Base-by-base conservation (phyloP, 345 rosid species). In the Camelina sativa region DNA sequence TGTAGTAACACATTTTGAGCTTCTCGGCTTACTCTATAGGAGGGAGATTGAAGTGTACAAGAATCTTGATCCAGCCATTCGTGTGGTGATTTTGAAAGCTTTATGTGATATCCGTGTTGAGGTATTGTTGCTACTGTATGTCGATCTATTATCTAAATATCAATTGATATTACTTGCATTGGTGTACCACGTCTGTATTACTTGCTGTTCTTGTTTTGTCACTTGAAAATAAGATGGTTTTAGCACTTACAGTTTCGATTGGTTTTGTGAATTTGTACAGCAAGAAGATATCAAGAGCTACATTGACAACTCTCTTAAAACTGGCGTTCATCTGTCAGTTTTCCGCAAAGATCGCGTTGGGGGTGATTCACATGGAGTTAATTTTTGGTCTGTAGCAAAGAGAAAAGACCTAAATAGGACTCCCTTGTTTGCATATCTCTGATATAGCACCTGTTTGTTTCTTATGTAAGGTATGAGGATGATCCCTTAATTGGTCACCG, bases 21-120 rank as follows among this genome's bases (percentile, higher is more conserved):
- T 74, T 41, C 57, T 55, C 41, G 62, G 59, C 32, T 77, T 69
- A 53, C 71, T 75, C 62, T 32, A 63, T 75, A 96, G 98, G 86
- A 75, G 77, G 79, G 99, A 96, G 86, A 65, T 84, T 82, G 97
- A 91, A 78, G 73, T 43, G 38, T 96, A 96, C 82, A 96, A 84
- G 77, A 76, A 87, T 48, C 97, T 96, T 80, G 97, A 96, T 81
- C 97, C 99, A 67, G 87, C 90, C 69, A 84, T 89, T 62, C 98
- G 99, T 62, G 95, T 92, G 80, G 89, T 91, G 85, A 96, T 96
- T 71, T 79, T 96, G 85, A 96, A 91, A 86, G 99, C 98, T 9
- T 72, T 96, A 19, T 96, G 98, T 66, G 99, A 96, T 83, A 96
- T 96, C 64, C 97, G 98, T 72, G 98, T 89, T 67, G 99, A 92